phyloP scores from a whole-genome alignment of 768 basidiomycete genomes.

The Rhizopogon sp. region DNA sequence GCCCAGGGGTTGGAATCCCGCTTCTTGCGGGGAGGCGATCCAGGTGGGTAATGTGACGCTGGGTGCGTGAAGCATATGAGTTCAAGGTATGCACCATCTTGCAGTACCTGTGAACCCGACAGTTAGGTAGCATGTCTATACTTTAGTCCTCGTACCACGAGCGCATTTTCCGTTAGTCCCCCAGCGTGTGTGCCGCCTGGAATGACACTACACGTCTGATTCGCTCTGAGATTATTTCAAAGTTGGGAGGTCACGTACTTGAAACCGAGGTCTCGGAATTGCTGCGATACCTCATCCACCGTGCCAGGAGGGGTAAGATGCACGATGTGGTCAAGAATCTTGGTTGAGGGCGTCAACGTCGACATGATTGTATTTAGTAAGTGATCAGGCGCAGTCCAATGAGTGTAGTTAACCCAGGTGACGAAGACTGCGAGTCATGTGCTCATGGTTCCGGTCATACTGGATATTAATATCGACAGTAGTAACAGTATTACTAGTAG shows the following conservation, averaged over 20 bases:
- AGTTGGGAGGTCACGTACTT: conserved; percentile 34
- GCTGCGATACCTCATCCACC: conserved; percentile 41
- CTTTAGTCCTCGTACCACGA: conserved; percentile 41
- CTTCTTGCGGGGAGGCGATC: conserved; percentile 36
- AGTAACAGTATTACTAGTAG: not conserved
- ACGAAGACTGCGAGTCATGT: not conserved
- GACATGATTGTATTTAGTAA: conserved; percentile 13
- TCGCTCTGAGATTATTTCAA: not conserved
- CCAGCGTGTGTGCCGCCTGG: conserved; percentile 62
- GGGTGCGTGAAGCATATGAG: conserved; percentile 63
- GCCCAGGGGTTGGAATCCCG: conserved; percentile 54
- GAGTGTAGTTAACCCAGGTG: not conserved
- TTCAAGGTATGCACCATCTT: conserved; percentile 62
- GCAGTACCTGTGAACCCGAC: conserved; percentile 35
- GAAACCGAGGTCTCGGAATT: conserved; percentile 62
- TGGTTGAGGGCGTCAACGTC: conserved; percentile 28
- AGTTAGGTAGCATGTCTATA: not conserved
- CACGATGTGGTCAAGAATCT: conserved; percentile 62
- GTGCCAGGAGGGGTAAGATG: conserved; percentile 65
- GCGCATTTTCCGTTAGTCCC: conserved; percentile 59
- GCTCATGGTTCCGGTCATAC: not conserved
- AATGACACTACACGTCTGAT: conserved; percentile 43
- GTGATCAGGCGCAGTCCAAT: not conserved
- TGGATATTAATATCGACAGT: not conserved
- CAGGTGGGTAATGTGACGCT: conserved; percentile 45